These are phyloP conservation scores for Ceratobasidium sp. DNA, from an alignment of 1,284 basidiomycete species.

Conservation along the genomic window DNA sequence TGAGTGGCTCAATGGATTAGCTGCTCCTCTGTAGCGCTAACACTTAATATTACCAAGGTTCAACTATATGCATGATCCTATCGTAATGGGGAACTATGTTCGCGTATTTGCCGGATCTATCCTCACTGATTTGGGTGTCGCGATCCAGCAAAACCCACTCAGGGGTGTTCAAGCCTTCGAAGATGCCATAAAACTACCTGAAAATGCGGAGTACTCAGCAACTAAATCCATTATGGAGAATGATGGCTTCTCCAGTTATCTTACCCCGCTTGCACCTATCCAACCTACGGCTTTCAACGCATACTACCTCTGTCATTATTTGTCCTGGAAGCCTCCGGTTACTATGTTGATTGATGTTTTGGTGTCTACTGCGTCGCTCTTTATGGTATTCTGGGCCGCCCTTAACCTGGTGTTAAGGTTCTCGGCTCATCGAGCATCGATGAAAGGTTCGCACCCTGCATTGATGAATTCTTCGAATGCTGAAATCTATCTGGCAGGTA, in stretches of 20 bases:
- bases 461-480: too few relatives aligned
- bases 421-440: too few relatives aligned
- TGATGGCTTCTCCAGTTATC: not conserved
- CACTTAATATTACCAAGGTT: too few relatives aligned
- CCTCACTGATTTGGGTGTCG: not conserved
- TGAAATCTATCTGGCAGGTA: too few relatives aligned
- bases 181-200: too few relatives aligned
- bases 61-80: too few relatives aligned
- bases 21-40: too few relatives aligned
- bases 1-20: too few relatives aligned
- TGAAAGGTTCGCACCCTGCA: too few relatives aligned
- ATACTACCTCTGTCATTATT: not conserved
- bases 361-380: not conserved
- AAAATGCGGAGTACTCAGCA: too few relatives aligned
- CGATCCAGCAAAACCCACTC: not conserved
- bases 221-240: not conserved
- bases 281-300: not conserved
- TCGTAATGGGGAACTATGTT: not conserved
- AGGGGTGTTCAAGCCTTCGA: not conserved
- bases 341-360: not conserved
- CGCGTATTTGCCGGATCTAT: not conserved
- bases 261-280: not conserved
- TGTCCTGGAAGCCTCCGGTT: not conserved
- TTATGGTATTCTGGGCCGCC: not conserved
- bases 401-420: not conserved